phyloP scores from a whole-genome alignment of 495 filamentous ascomycete species.

The Parathielavia appendiculata region DNA sequence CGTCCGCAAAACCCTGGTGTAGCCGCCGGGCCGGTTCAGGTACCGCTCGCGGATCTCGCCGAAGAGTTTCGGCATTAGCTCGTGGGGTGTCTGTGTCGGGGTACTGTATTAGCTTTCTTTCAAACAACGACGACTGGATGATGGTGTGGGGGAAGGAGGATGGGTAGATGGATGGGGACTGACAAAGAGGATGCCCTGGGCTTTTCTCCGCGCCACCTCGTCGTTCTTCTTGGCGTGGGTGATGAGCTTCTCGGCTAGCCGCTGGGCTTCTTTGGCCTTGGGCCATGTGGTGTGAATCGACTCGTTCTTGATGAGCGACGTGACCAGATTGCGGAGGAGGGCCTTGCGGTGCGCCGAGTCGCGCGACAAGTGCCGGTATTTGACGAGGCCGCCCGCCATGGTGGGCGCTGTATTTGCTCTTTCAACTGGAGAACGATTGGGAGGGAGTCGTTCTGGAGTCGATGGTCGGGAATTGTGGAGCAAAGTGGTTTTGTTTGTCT shows the following conservation, averaged over 20 bases:
- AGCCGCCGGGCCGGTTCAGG: conserved; percentile 74
- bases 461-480: neutral
- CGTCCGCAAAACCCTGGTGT: conserved; percentile 87
- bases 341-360: conserved; percentile 82
- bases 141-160: neutral
- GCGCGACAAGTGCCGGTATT: conserved; percentile 83
- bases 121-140: neutral
- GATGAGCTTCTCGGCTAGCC: conserved; percentile 86
- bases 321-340: conserved; percentile 91
- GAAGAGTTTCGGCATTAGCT: conserved; percentile 81
- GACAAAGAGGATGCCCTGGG: conserved; percentile 77
- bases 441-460: neutral
- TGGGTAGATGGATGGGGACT: conserved; percentile 28
- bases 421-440: neutral
- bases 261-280: conserved; percentile 96
- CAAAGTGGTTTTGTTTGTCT: neutral
- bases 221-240: conserved; percentile 89
- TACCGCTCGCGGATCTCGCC: conserved; percentile 77
- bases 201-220: conserved; percentile 61
- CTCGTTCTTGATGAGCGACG: conserved; percentile 89
- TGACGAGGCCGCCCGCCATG: conserved; percentile 81
- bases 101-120: neutral
- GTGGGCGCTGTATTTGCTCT: conserved; percentile 16
- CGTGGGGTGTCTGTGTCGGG: conserved; percentile 46
- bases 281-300: conserved; percentile 89